Evolutionary conservation across 768 basidiomycete species (phyloP).

Genomic region (Hirschioporus abietinus): DNA sequence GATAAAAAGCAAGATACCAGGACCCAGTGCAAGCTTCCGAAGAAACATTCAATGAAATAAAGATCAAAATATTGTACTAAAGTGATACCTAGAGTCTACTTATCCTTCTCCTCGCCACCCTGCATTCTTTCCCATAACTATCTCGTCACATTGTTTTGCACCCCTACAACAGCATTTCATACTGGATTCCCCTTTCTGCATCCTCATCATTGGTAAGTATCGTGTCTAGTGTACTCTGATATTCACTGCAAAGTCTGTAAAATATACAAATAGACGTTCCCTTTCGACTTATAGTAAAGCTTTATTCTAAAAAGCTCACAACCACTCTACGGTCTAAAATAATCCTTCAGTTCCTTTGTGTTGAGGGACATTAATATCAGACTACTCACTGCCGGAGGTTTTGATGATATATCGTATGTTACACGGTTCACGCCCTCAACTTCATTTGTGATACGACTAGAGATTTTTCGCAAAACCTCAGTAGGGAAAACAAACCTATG

Average conservation of each 20-base stretch:
- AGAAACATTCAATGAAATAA: background rate
- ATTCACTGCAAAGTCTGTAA: background rate
- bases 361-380: conserved; percentile 11
- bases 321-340: conserved; percentile 42
- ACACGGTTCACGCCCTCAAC: conserved; percentile 95
- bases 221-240: background rate
- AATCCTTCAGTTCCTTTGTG: conserved; percentile 4
- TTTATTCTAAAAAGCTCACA: conserved; percentile 19
- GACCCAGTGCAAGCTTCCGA: background rate
- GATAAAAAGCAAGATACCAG: background rate
- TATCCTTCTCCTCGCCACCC: background rate
- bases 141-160: background rate
- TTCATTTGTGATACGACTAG: conserved; percentile 96
- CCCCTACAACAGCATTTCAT: background rate
- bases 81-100: background rate
- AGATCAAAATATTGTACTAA: background rate
- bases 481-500: conserved; percentile 94
- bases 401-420: conserved; percentile 94
- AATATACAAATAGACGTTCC: background rate
- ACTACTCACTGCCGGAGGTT: conserved; percentile 80
- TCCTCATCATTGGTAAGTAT: background rate
- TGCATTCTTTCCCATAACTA: background rate
- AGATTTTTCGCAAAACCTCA: conserved; percentile 83
- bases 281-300: background rate
- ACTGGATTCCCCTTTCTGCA: background rate